Evolutionary conservation across 1,284 basidiomycete species (phyloP).

Genomic region (Ceratobasidium sp.): DNA sequence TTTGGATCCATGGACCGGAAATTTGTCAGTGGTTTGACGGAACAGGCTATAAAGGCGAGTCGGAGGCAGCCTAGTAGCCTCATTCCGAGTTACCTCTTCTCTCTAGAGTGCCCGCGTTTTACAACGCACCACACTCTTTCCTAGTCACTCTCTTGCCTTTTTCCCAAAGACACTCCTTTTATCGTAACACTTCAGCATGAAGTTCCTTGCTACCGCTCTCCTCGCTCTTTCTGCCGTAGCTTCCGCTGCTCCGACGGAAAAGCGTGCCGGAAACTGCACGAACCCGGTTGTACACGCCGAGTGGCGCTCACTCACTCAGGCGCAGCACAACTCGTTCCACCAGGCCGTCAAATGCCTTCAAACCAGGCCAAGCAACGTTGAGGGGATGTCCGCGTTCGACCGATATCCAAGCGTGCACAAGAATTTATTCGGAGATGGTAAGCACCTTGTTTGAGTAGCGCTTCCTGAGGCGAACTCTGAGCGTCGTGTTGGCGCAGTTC

Average conservation of each 20-base stretch:
- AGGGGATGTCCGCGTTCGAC: neutral
- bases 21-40: neutral
- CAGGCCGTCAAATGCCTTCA: constrained; percentile 32
- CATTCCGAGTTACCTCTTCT: neutral
- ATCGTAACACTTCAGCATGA: neutral
- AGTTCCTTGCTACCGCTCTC: constrained; percentile 8
- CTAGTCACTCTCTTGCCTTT: neutral
- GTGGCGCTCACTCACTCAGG: constrained; percentile 32
- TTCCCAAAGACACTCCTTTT: neutral
- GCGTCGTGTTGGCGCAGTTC: neutral
- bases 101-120: neutral
- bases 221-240: constrained; percentile 5
- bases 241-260: neutral
- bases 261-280: neutral
- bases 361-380: constrained; percentile 1
- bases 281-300: constrained; percentile 22
- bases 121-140: constrained; percentile 35
- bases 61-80: neutral
- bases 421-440: constrained; percentile 12
- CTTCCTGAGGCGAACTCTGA: too few relatives aligned
- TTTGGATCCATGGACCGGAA: neutral
- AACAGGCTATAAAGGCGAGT: constrained; percentile 14
- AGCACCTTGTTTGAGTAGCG: neutral
- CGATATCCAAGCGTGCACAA: constrained; percentile 31
- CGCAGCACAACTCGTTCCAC: constrained; percentile 24